Base-by-base conservation (phyloP, 2,329 filamentous ascomycete species). In the Aspergillus quadricinctus region DNA sequence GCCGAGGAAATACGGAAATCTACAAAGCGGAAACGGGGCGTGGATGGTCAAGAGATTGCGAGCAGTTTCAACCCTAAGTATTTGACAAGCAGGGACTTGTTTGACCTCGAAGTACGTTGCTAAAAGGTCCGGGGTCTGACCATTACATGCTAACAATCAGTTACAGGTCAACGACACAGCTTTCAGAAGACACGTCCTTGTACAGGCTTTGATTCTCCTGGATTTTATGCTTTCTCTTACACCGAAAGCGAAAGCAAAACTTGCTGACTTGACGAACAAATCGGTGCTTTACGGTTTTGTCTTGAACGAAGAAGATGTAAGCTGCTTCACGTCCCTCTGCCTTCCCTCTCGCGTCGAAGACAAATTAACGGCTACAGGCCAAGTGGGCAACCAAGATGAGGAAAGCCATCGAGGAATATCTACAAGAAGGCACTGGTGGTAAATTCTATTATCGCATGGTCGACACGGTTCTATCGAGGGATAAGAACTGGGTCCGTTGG, bases 401-500 rank as follows among this genome's bases (percentile, higher is more conserved):
- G 69, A 82, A 82, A 40, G 80, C 81, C 6, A 96, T 97, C 66
- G 88, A 89, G 57, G 85, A 86, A 57, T 96, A 97, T 73, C 82
- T 99, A 55, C 88, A 89, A 69, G 82, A 87, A 65, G 90, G 90
- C 21, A 77, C 81, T 45, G 92, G 96, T 67, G 94, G 94, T 29
- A 89, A 90, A 61, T 96, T 96, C 74, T 99, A 97, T 74, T 89
- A 92, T 75, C 88, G 94, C 41, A 96, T 97, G 85, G 92, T 99
- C 31, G 93, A 97, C 72, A 97, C 92, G 11, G 93, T 99, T 31
- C 83, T 99, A 29, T 90, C 91, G 25, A 84, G 94, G 61, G 94
- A 99, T 74, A 97, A 97, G 78, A 97, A 97, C 70, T 99, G 95
- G 95, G 92, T 95, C 48, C 88, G 92, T 60, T 99, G 94, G 94